These are phyloP conservation scores for Boletus tomentosulus DNA, from an alignment of 768 basidiomycete genomes.

Conservation along the genomic window DNA sequence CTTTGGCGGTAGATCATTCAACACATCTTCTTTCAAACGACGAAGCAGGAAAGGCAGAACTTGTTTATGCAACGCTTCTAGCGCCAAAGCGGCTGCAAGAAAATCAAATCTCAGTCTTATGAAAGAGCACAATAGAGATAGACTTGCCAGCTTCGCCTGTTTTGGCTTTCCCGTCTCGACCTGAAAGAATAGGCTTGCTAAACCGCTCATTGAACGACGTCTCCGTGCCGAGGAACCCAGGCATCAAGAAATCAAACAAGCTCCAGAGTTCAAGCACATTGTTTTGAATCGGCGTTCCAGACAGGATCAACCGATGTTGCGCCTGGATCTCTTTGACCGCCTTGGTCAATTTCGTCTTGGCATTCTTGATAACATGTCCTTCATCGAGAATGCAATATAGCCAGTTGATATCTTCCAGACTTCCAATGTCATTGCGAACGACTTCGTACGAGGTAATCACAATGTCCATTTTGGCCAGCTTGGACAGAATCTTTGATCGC, in stretches of 20 bases:
- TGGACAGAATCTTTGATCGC: slow-evolving; percentile 61
- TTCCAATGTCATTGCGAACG: slow-evolving; percentile 87
- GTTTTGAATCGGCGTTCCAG: slow-evolving; percentile 98
- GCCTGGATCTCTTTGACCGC: slow-evolving; percentile 90
- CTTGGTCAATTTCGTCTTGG: slow-evolving; percentile 95
- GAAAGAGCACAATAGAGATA: not conserved
- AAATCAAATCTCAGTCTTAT: not conserved
- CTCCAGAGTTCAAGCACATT: slow-evolving; percentile 99
- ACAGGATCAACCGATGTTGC: slow-evolving; percentile 90
- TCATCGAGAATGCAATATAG: slow-evolving; percentile 97
- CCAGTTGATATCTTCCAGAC: slow-evolving; percentile 74
- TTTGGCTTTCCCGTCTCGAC: slow-evolving; percentile 92
- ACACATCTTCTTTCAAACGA: slow-evolving; percentile 94
- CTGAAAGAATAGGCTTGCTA: slow-evolving; percentile 91
- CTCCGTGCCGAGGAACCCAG: slow-evolving; percentile 97
- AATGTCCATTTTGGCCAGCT: slow-evolving; percentile 73
- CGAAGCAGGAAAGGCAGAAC: slow-evolving; percentile 97
- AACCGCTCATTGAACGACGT: slow-evolving; percentile 92
- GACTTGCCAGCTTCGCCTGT: slow-evolving; percentile 87
- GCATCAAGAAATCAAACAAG: slow-evolving; percentile 99
- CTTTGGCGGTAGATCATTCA: slow-evolving; percentile 94
- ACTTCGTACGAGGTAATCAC: slow-evolving; percentile 98
- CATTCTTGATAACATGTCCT: slow-evolving; percentile 98
- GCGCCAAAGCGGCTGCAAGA: slow-evolving; percentile 75
- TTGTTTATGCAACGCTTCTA: slow-evolving; percentile 97